Conservation (phyloP, 2,329 filamentous ascomycete genomes). For the Hymenoscyphus salicellus region DNA sequence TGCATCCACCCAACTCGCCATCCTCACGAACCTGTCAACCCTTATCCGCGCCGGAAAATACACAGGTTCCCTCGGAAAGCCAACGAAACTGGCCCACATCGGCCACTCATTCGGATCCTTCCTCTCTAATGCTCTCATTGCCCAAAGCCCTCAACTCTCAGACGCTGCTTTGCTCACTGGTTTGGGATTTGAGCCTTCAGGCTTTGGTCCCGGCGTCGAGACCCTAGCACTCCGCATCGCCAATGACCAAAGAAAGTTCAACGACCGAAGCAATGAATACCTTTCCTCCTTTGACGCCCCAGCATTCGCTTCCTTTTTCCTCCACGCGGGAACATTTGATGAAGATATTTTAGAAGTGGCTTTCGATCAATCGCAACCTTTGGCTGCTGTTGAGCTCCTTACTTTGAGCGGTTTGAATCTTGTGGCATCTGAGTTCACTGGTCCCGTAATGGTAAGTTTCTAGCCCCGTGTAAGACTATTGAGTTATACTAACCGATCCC, state of each 20-base stretch:
- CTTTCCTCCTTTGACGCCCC: constrained; percentile 30
- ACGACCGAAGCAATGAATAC: constrained; percentile 21
- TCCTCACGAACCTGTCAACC: constrained; percentile 15
- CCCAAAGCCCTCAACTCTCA: constrained; percentile 49
- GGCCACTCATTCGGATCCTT: constrained; percentile 63
- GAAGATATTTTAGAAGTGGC: constrained; percentile 7
- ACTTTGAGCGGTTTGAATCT: constrained; percentile 13
- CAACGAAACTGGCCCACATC: constrained; percentile 52
- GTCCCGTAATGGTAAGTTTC: constrained; percentile 7
- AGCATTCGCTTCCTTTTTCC: constrained; percentile 28
- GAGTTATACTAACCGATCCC: not conserved
- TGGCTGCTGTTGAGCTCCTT: constrained; percentile 27
- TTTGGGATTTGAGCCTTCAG: constrained; percentile 40
- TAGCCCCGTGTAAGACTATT: not conserved
- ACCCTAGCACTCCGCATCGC: constrained; percentile 31
- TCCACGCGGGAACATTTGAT: constrained; percentile 26
- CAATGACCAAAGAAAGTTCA: not conserved
- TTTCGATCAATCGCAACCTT: constrained; percentile 18
- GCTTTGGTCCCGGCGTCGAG: constrained; percentile 11
- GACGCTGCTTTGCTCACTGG: constrained; percentile 60
- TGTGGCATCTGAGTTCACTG: constrained; percentile 4
- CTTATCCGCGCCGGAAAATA: constrained; percentile 25
- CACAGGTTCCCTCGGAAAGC: constrained; percentile 24
- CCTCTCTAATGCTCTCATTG: constrained; percentile 53
- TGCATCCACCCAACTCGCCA: constrained; percentile 29